Evolutionary conservation across 2,329 filamentous ascomycete species (phyloP).

Genomic region (Microcera coccophila): DNA sequence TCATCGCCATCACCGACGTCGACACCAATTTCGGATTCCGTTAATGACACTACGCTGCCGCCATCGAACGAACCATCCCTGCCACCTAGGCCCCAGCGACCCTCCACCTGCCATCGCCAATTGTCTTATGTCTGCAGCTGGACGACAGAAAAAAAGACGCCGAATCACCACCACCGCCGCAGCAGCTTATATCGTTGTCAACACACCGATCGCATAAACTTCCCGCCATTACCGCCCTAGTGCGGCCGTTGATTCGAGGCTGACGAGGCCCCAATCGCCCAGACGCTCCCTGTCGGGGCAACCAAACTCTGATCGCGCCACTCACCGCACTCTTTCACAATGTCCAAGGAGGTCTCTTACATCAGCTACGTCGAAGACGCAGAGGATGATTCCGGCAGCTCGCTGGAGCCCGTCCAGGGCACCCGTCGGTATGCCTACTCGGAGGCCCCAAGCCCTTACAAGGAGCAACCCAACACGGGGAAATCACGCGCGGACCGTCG

Average conservation of each 20-base stretch:
- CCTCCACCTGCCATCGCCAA: constrained; percentile 6
- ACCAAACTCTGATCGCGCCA: constrained; percentile 20
- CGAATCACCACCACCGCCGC: constrained; percentile 23
- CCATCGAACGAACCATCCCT: constrained; percentile 8
- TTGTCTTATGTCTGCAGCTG: constrained; percentile 22
- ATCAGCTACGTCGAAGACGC: constrained; percentile 50
- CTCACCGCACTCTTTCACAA: constrained; percentile 29
- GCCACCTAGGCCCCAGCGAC: constrained; percentile 11
- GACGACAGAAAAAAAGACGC: constrained; percentile 20
- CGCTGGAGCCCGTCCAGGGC: constrained; percentile 37
- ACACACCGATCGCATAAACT: constrained; percentile 18
- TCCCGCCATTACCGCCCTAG: constrained; percentile 27
- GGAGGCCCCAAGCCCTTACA: constrained; percentile 42
- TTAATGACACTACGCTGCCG: constrained; percentile 14
- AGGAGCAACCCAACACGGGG: constrained; percentile 51
- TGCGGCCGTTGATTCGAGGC: constrained; percentile 25
- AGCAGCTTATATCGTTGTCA: constrained; percentile 9
- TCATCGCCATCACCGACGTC: constrained; percentile 5
- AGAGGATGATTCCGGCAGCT: constrained; percentile 48
- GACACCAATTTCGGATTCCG: constrained; percentile 14
- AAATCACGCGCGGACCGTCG: constrained; percentile 43
- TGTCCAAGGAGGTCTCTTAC: constrained; percentile 36
- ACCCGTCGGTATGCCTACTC: constrained; percentile 47
- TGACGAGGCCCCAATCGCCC: constrained; percentile 19
- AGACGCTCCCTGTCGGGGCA: constrained; percentile 18